phyloP scores from a whole-genome alignment of 805 yeast species.

The Saturnispora sanitii region DNA sequence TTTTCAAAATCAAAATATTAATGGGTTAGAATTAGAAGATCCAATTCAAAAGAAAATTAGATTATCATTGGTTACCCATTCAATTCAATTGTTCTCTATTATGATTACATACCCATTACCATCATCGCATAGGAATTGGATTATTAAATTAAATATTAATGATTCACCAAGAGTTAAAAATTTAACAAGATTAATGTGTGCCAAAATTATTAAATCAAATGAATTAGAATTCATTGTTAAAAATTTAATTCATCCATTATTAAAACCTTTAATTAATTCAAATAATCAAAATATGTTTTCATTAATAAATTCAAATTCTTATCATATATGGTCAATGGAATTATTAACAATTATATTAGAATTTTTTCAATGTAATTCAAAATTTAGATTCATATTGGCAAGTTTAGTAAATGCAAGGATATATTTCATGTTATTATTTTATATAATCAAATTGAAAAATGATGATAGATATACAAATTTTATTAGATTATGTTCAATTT shows the following conservation, averaged over 20 bases:
- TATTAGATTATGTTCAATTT: constrained; percentile 41
- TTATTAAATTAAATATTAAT: constrained; percentile 25
- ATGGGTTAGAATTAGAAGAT: constrained; percentile 31
- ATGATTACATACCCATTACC: constrained; percentile 61
- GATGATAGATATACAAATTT: constrained; percentile 31
- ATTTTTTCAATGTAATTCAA: constrained; percentile 59
- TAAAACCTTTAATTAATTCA: constrained; percentile 30
- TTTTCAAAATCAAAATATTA: constrained; percentile 13
- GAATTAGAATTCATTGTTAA: constrained; percentile 44
- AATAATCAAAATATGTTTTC: constrained; percentile 15
- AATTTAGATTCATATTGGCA: constrained; percentile 37
- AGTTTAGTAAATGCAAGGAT: constrained; percentile 41
- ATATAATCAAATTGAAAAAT: constrained; percentile 41
- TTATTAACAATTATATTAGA: constrained; percentile 65
- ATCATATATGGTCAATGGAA: constrained; percentile 44
- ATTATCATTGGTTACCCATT: constrained; percentile 37
- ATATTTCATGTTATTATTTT: constrained; percentile 43
- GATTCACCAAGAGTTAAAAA: constrained; percentile 23
- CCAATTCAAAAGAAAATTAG: constrained; percentile 32
- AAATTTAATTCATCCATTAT: constrained; percentile 39
- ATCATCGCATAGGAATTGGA: constrained; percentile 29
- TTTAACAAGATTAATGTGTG: constrained; percentile 40
- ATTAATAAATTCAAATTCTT: constrained; percentile 17
- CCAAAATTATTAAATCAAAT: constrained; percentile 42
- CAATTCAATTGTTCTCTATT: constrained; percentile 52